phyloP scores from a whole-genome alignment of 2,329 filamentous ascomycete genomes.

The Clarireedia monteithiana region DNA sequence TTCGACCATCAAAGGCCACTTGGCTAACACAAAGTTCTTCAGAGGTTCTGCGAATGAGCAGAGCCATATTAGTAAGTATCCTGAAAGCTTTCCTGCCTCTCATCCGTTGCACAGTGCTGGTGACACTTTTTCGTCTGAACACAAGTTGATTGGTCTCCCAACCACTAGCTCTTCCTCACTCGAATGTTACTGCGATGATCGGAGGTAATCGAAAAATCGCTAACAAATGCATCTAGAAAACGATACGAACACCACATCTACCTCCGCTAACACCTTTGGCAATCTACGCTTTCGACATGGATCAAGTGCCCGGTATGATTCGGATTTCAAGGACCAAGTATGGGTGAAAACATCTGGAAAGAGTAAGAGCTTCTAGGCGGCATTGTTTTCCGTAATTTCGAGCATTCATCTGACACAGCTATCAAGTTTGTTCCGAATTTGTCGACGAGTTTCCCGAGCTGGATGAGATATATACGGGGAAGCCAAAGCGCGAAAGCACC shows the following conservation, averaged over 20 bases:
- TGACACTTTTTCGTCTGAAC: no score
- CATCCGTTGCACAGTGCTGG: no score
- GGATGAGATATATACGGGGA: constrained; percentile 14
- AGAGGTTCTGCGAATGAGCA: constrained; percentile 6
- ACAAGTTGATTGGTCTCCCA: background rate
- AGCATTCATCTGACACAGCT: background rate
- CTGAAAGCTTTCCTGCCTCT: background rate
- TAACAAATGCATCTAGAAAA: background rate
- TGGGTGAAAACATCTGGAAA: constrained; percentile 27
- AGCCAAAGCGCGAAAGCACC: constrained; percentile 1
- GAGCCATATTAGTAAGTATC: constrained; percentile 1
- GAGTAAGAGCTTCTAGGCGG: constrained; percentile 14
- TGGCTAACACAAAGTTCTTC: background rate
- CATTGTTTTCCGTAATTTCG: background rate
- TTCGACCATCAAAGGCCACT: no score
- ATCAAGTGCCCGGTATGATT: constrained; percentile 28
- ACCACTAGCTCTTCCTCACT: background rate
- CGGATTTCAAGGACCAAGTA: constrained; percentile 27
- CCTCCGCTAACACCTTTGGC: constrained; percentile 2
- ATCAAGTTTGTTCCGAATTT: constrained; percentile 18
- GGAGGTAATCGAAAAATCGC: background rate
- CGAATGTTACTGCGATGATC: background rate
- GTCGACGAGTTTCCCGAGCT: constrained; percentile 18
- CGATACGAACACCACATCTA: background rate
- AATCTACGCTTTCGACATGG: constrained; percentile 27